A percentile compares a stretch with the other conserved stretches of the same genome.
phyloP scores from a whole-genome alignment of 805 yeast species.

The Ogataea paraovalis region DNA sequence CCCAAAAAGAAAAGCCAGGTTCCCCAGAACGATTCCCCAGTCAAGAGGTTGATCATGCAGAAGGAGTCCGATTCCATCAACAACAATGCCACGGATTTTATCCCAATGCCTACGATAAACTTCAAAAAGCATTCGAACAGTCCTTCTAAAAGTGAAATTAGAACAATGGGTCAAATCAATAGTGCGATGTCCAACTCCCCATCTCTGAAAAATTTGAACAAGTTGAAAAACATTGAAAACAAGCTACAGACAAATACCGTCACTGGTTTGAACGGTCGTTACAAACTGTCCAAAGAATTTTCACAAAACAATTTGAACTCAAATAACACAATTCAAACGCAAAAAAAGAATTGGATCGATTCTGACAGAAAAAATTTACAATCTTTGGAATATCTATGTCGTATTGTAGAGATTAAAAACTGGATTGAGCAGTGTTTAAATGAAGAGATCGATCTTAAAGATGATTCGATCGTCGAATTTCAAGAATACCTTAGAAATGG shows the following conservation, averaged over 20 bases:
- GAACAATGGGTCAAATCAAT: conserved; percentile 30
- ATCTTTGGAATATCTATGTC: conserved; percentile 47
- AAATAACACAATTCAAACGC: neutral
- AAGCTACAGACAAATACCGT: conserved; percentile 18
- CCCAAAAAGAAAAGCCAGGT: conserved; percentile 6
- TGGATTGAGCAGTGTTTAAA: conserved; percentile 42
- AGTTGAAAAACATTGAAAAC: conserved; percentile 27
- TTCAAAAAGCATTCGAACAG: conserved; percentile 8
- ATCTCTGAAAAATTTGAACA: conserved; percentile 32
- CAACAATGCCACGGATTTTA: conserved; percentile 23
- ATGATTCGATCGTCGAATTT: conserved; percentile 43
- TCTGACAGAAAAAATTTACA: conserved; percentile 25
- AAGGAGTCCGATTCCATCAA: conserved; percentile 30
- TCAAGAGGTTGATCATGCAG: conserved; percentile 30
- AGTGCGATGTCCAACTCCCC: conserved; percentile 34
- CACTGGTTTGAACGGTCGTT: conserved; percentile 15
- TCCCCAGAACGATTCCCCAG: conserved; percentile 24
- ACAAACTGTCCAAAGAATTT: conserved; percentile 13
- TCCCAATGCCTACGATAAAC: conserved; percentile 21
- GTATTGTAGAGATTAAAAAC: conserved; percentile 45
- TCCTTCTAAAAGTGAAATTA: conserved; percentile 26
- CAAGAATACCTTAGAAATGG: conserved; percentile 77
- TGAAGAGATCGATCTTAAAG: conserved; percentile 23
- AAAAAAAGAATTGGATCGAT: conserved; percentile 24
- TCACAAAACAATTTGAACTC: conserved; percentile 6